phyloP scores from a whole-genome alignment of 257 asterid genomes.

The Solanum corneliomulleri region DNA sequence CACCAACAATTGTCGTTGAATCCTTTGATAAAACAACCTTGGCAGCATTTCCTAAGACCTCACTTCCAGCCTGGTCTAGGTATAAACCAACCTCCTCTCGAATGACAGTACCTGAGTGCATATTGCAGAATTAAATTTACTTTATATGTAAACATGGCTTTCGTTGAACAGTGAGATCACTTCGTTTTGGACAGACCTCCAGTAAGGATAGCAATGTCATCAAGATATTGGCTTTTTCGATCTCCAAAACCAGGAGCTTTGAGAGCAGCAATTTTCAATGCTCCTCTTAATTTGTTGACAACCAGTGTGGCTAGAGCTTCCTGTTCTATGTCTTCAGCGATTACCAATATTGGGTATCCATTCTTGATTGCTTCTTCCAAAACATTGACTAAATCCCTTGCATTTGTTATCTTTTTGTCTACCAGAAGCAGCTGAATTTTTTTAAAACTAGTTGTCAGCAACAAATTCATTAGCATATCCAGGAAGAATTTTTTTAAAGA shows the following conservation, averaged over 20 bases:
- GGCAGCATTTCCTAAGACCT: slow-evolving; percentile 85
- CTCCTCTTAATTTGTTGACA: slow-evolving; percentile 89
- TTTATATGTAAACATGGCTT: background rate
- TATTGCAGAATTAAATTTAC: background rate
- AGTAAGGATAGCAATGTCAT: slow-evolving; percentile 81
- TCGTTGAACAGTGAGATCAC: background rate
- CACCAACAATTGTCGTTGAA: slow-evolving; percentile 84
- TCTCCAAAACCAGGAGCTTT: slow-evolving; percentile 99
- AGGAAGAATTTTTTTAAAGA: background rate
- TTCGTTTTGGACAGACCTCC: slow-evolving; percentile 48
- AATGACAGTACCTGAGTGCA: slow-evolving; percentile 64
- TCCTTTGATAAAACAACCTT: slow-evolving; percentile 91
- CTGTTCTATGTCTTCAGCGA: slow-evolving; percentile 97
- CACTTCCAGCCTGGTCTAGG: slow-evolving; percentile 81
- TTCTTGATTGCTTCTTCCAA: slow-evolving; percentile 93
- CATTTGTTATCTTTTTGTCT: slow-evolving; percentile 91
- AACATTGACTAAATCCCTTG: slow-evolving; percentile 69
- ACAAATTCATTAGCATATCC: background rate
- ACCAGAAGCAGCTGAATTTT: slow-evolving; percentile 58
- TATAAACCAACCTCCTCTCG: slow-evolving; percentile 87
- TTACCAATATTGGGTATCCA: slow-evolving; percentile 60
- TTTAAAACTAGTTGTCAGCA: background rate
- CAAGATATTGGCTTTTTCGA: slow-evolving; percentile 91
- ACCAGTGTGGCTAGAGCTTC: slow-evolving; percentile 96
- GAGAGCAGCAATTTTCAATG: slow-evolving; percentile 87